Evolutionary conservation across 164 flowering plant species (phyloP).

Genomic region (Akebia trifoliata): DNA sequence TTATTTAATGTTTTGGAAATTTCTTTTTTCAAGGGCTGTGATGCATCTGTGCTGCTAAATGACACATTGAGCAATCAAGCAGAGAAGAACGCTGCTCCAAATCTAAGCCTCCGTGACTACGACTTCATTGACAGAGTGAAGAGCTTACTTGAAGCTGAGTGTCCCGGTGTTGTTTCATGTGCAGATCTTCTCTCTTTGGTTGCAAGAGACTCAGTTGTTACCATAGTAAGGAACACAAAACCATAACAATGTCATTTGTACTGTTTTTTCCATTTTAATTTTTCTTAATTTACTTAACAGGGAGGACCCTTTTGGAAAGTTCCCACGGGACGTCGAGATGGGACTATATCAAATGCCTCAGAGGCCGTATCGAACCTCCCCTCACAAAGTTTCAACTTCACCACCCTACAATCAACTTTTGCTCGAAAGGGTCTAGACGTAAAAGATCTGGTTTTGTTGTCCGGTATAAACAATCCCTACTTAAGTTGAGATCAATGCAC

Average conservation of each 20-base stretch:
- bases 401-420: conserved; percentile 40
- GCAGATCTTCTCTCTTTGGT: conserved; percentile 74
- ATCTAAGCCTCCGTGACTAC: conserved; percentile 63
- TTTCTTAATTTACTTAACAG: conserved; percentile 16
- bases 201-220: conserved; percentile 68
- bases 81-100: conserved; percentile 60
- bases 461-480: conserved; percentile 50
- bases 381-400: conserved; percentile 51
- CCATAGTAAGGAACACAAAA: conserved; percentile 37
- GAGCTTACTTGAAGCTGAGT: conserved; percentile 59
- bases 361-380: conserved; percentile 66
- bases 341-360: conserved; percentile 43
- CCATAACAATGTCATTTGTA: not conserved
- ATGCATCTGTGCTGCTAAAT: conserved; percentile 77
- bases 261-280: not conserved
- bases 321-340: conserved; percentile 90
- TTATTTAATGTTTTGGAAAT: too few relatives aligned
- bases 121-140: conserved; percentile 72
- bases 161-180: conserved; percentile 86
- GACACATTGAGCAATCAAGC: conserved; percentile 47
- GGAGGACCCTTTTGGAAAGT: conserved; percentile 70
- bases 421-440: conserved; percentile 55
- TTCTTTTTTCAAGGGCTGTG: conserved; percentile 71
- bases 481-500: too few relatives aligned
- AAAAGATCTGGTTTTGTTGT: conserved; percentile 66